Percentiles rank a stretch among this genome's conserved stretches.
These are phyloP conservation scores for Xerocomus spinulosus DNA, from an alignment of 768 basidiomycete genomes.

Conservation along the genomic window DNA sequence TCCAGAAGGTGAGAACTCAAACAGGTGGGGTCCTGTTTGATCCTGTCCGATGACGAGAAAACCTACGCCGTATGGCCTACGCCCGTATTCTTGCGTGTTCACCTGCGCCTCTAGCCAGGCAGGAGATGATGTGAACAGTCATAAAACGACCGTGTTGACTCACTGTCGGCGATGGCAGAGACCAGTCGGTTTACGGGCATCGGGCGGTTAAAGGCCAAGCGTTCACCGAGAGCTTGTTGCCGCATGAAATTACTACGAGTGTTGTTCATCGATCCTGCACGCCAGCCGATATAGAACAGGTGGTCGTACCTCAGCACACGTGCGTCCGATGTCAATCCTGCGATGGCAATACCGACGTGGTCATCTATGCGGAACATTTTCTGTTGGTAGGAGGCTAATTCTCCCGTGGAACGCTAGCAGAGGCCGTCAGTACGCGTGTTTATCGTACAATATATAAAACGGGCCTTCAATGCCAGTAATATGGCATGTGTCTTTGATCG, in stretches of 20 bases:
- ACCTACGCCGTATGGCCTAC: conserved; percentile 96
- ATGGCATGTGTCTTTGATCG: conserved; percentile 94
- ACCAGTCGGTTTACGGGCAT: conserved; percentile 94
- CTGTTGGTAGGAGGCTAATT: conserved; percentile 98
- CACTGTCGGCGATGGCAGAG: conserved; percentile 91
- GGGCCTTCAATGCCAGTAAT: conserved; percentile 86
- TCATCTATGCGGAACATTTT: conserved; percentile 99
- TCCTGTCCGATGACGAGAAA: conserved; percentile 97
- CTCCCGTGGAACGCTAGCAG: conserved; percentile 90
- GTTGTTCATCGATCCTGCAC: background rate
- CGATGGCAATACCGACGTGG: conserved; percentile 99
- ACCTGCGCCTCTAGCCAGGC: conserved; percentile 80
- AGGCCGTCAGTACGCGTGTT: conserved; percentile 4
- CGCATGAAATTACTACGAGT: conserved; percentile 93
- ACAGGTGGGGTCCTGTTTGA: conserved; percentile 94
- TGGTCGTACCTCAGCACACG: conserved; percentile 79
- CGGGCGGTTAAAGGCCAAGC: conserved; percentile 93
- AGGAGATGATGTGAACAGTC: conserved; percentile 2
- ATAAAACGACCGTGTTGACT: conserved; percentile 29
- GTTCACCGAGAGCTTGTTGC: conserved; percentile 93
- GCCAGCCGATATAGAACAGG: background rate
- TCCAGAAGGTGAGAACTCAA: conserved; percentile 97
- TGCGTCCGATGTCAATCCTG: conserved; percentile 97
- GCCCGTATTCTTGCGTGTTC: conserved; percentile 97
- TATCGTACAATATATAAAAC: conserved; percentile 11